phyloP scores from a whole-genome alignment of 805 yeast genomes.

The Lachancea mirantina region DNA sequence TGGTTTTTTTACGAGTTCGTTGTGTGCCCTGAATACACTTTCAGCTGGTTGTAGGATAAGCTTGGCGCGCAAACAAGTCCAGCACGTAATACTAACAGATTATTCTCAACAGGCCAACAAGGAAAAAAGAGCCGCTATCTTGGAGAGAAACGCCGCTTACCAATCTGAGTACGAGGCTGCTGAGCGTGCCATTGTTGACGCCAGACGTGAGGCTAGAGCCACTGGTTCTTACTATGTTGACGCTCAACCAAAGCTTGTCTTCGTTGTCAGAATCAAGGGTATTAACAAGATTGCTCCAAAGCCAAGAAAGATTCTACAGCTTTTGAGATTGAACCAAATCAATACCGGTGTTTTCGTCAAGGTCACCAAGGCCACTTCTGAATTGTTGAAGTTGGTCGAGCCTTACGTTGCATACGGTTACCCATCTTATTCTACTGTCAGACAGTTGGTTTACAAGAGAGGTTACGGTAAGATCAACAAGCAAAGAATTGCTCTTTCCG shows the following conservation, averaged over 20 bases:
- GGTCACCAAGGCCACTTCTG: constrained; percentile 91
- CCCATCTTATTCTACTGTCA: constrained; percentile 87
- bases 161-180: constrained; percentile 88
- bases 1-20: neutral
- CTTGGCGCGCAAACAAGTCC: neutral
- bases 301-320: constrained; percentile 97
- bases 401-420: constrained; percentile 97
- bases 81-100: constrained; percentile 11
- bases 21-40: neutral
- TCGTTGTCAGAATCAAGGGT: constrained; percentile 99
- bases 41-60: too few relatives aligned
- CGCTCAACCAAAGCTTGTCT: constrained; percentile 90
- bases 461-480: constrained; percentile 96
- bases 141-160: constrained; percentile 95
- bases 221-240: constrained; percentile 89
- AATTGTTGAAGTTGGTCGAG: constrained; percentile 88
- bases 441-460: constrained; percentile 94
- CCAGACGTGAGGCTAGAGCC: constrained; percentile 92
- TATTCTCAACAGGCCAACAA: constrained; percentile 36
- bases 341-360: constrained; percentile 93
- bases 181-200: constrained; percentile 78
- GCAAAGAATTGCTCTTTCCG: constrained; percentile 87
- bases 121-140: constrained; percentile 62
- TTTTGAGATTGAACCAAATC: constrained; percentile 87
- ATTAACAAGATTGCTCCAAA: constrained; percentile 97